Percentiles rank a stretch among this genome's conserved stretches.
Conservation (phyloP, 768 basidiomycete species). For the Tylopilus subfusipes region DNA sequence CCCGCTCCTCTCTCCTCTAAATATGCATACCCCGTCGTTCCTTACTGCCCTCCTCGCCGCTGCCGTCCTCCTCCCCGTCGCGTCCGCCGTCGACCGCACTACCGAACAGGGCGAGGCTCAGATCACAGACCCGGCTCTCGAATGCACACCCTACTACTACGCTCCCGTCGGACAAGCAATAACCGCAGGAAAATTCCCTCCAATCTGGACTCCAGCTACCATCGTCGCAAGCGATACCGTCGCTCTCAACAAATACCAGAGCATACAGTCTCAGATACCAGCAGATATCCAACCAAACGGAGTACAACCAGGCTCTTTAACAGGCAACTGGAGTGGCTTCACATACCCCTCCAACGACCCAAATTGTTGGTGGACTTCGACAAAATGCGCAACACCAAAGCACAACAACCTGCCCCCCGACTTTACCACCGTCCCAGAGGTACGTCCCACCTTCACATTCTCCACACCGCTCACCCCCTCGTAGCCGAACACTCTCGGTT, state of each 20-base stretch:
- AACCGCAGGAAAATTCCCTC: neutral
- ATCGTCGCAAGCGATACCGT: neutral
- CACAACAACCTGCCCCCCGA: constrained; percentile 41
- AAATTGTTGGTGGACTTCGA: constrained; percentile 44
- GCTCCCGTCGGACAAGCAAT: neutral
- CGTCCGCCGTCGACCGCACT: neutral
- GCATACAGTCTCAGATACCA: constrained; percentile 28
- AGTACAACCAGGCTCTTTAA: constrained; percentile 17
- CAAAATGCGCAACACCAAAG: constrained; percentile 48
- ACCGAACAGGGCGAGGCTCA: neutral
- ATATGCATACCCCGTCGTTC: neutral
- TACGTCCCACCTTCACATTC: constrained; percentile 2
- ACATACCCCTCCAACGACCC: constrained; percentile 42
- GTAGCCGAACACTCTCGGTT: constrained; percentile 52
- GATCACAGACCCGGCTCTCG: neutral
- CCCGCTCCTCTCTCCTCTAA: neutral
- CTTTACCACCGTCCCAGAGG: constrained; percentile 48
- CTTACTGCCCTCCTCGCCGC: neutral
- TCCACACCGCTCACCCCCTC: neutral
- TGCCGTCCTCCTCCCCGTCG: neutral
- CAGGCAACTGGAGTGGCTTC: constrained; percentile 31
- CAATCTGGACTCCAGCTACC: neutral
- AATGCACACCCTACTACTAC: neutral
- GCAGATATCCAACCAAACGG: constrained; percentile 46
- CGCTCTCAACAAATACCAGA: neutral